Base-by-base conservation (phyloP, 2,329 filamentous ascomycete genomes). In the Coniochaeta prunicola region DNA sequence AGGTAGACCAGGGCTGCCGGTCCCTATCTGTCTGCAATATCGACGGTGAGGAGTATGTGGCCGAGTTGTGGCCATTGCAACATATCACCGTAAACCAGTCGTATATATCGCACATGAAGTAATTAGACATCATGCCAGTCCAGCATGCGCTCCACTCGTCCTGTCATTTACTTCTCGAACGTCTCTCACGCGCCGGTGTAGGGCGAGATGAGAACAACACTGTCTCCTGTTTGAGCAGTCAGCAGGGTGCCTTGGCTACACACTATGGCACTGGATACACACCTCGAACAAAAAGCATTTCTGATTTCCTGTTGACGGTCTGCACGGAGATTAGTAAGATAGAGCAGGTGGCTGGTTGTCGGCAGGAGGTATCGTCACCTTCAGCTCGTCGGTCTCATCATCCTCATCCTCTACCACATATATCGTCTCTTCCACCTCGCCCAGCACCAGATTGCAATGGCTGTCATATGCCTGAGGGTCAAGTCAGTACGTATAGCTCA, bases 251-350 rank as follows among this genome's bases (percentile, higher is more conserved):
- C 31, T 31, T 38, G 34, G 2, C 40, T 21, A 4, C 34, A 28
- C 17, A 19, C 17, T 1, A 5, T 15, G 9, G 40, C 9, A 38
- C 17, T n/a, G n/a, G 73, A 33, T 33, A 33, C 53, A 34, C 77
- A 93, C 92, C 93, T 90, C 94, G 82, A 60, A 99, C 93, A 73
- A 99, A 99, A 21, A 99, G 78, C 94, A 99, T 99, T 73, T 97
- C 94, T 48, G 92, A 96, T 74, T 97, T 96, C 76, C 96, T 96
- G 77, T 93, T 96, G 63, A 94, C 86, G 15, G 92, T 96, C 90
- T 96, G 63, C 17, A 9, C 4, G 19, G 19, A n/a, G 57, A n/a
- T 61, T 19, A 63, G 56, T 34, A 58, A 34, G 17, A 15, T 31
- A 12, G 2, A 17, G 8, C 26, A 30, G 6, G 3, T 13, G 48